Base-by-base conservation (phyloP, 345 rosid species). In the Lepidium aucheri region DNA sequence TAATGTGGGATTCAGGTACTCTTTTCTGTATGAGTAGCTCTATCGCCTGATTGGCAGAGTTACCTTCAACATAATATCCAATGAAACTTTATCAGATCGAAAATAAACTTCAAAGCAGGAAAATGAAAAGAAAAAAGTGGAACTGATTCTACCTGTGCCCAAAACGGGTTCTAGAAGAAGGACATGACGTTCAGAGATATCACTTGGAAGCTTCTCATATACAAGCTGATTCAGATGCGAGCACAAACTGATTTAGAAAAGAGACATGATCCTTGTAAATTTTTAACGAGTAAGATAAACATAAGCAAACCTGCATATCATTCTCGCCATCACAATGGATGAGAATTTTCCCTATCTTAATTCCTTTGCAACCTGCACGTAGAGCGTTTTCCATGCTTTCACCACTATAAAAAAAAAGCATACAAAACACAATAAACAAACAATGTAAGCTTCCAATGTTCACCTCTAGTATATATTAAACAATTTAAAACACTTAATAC, bases 341-440 rank as follows among this genome's bases (percentile, higher is more conserved):
- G 55, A 95, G 85, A 73, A 95, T 89, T 81, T 95, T 95, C 59
- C 99, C 99, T 44, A 91, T 95, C 80, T 95, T 95, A 62, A 91
- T 95, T 53, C 99, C 97, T 76, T 95, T 95, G 85, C 99, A 91
- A 59, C 96, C 88, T 3, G 97, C 97, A 7, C 95, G 99, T 54
- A 95, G 67, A 7, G 99, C 96, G 43, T 95, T 91, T 87, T 95
- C 97, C 99, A 91, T 95, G 83, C 97, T 95, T 76, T 95, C 99
- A 68, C 99, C 97, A 80, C 99, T 95, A 72, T 26, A 28, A 5
- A 4, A 20, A 32, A 60, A 45, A 38, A 60, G 34, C 12, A 9
- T 60, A 18, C 57, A 36, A 35, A 59, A 72, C 67, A 74, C n/a
- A 54, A 52, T 51, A 76, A 30, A 59, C 65, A 35, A 15, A 54